Base-by-base conservation (phyloP, 345 rosid genomes). In the Reutealis trisperma region DNA sequence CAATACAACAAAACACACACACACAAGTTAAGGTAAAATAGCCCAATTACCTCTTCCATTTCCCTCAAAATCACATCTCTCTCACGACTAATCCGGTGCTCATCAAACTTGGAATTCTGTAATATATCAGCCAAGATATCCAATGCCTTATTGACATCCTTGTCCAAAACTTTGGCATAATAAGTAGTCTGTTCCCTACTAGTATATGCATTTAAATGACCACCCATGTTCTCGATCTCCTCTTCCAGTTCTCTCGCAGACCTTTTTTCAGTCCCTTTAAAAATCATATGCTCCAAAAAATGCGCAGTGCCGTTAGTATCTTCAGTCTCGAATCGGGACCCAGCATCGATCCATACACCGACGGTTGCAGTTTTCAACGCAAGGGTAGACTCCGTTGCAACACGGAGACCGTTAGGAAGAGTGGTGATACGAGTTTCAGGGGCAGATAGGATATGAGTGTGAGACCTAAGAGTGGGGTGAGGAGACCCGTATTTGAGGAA, bases 291-390 rank as follows among this genome's bases (percentile, higher is more conserved):
- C 89, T 96, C 99, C 81, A 96, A 77, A 67, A 96, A 96, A 75
- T 94, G 99, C 19, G 98, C 97, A 1, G 98, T 92, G 1, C 99
- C 99, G 16, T 94, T 96, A 5, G 93, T 90, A 78, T 88, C 90
- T 0, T 92, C 97, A 6, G 94, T 86, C 88, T 96, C 99, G 25
- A 89, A 96, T 47, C 99, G 74, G 18, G 99, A 94, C 72, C 99
- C 99, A 2, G 98, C 95, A 63, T 96, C 99, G 77, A 96, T 94
- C 98, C 98, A 96, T 19, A 94, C 97, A 22, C 99, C 99, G 18
- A 96, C 97, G 2, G 98, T 92, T 18, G 98, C 97, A 0, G 98
- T 88, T 72, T 84, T 91, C 2, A 88, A 74, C 6, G 97, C 83
- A 8, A 94, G 95, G 27, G 82, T 87, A 0, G 99, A 96, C 80